A percentile compares a stretch with the other conserved stretches of the same genome.
These are phyloP conservation scores for Theobroma grandiflorum DNA, from an alignment of 441 rosid species.

Conservation along the genomic window DNA sequence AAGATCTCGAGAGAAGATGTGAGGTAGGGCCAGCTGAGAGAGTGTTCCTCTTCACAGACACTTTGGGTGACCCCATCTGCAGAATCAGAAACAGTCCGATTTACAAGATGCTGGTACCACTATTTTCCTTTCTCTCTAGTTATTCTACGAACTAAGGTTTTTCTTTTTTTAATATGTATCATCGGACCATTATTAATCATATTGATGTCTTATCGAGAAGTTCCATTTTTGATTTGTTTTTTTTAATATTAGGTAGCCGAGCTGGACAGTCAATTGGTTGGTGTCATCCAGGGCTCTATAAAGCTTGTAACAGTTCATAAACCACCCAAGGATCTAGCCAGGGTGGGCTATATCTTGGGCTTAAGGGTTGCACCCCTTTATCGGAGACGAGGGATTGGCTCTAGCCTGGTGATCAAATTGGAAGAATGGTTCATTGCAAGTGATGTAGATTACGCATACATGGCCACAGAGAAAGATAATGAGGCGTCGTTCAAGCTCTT, in stretches of 20 bases:
- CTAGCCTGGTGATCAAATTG: conserved; percentile 53
- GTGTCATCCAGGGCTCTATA: conserved; percentile 80
- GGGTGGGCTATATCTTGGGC: conserved; percentile 72
- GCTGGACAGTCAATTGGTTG: conserved; percentile 61
- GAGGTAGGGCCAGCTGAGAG: conserved; percentile 70
- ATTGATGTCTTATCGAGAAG: background rate
- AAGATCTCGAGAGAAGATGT: conserved; percentile 67
- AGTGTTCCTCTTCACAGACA: conserved; percentile 69
- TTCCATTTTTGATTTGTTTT: background rate
- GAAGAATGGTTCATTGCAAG: conserved; percentile 72
- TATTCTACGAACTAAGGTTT: background rate
- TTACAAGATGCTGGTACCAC: conserved; percentile 72
- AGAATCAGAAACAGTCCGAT: conserved; percentile 77
- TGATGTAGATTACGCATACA: conserved; percentile 69
- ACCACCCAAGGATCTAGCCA: conserved; percentile 49
- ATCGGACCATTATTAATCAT: background rate
- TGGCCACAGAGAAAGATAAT: conserved; percentile 81
- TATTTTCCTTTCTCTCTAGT: background rate
- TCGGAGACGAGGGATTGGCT: conserved; percentile 67
- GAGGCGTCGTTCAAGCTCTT: conserved; percentile 69
- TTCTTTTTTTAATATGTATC: background rate
- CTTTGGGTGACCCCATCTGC: conserved; percentile 88
- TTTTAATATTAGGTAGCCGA: conserved; percentile 59
- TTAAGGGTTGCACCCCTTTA: conserved; percentile 60
- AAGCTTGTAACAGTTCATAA: conserved; percentile 59